Evolutionary conservation across 2,329 filamentous ascomycete genomes (phyloP), one percentile per base, ranked within the genome.

Genomic region (Monosporascus sp.): DNA sequence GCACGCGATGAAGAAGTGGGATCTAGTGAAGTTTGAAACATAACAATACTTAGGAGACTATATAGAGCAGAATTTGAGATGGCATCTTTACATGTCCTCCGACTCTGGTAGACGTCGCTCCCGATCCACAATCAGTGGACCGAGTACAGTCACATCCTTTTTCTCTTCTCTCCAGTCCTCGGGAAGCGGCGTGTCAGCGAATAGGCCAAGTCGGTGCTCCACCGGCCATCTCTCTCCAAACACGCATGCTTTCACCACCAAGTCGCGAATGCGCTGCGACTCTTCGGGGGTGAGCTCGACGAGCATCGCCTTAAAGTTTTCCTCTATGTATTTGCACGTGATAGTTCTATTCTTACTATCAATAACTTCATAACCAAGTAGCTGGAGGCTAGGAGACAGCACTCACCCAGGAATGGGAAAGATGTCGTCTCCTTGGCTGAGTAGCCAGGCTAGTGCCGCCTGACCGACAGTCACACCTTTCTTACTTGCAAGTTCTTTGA

Each of bases 391-490:
- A 7, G 37, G 37, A 18, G 18, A 20, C n/a, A 43, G 14, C n/a
- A 60, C 58, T 52, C 41, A 61, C 55, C 58, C 58, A n/a, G 58
- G 58, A 48, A 60, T 60, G 15, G 54, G 54, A 22, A 60, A 57
- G 14, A 60, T 52, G 31, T 59, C 56, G 25, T 60, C 56, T 3
- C 58, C 58, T 51, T 56, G 58, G 14, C 37, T 43, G 20, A 64
- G 43, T 17, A 79, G 64, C 78, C 79, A 82, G 11, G 73, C 75
- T 17, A 82, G 57, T 9, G 75, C 76, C 27, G 81, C 62, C 64
- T 81, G 77, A 3, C 68, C 71, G 3, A 72, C 57, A 1, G 75
- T 77, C 37, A 65, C 68, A 2, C 68, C 66, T 63, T 79, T 79
- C 57, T 63, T 65, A 53, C 65, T 53, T 1, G 77, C 76, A 11